phyloP scores from a whole-genome alignment of 1,284 basidiomycete species.

The Vanrija humicola region DNA sequence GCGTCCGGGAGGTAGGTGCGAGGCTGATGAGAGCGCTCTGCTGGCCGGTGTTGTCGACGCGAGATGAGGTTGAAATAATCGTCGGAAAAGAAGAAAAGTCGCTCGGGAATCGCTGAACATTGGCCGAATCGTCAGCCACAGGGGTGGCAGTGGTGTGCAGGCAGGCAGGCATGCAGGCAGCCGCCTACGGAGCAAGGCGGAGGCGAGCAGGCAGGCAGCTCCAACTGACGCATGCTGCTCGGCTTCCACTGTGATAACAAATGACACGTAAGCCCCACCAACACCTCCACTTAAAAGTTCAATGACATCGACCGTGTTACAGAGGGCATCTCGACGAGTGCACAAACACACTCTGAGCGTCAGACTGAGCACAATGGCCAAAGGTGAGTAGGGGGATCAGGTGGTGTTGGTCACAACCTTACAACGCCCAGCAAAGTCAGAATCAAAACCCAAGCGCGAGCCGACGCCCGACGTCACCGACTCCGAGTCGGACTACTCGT shows the following conservation, averaged over 20 bases:
- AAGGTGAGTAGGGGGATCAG: neutral
- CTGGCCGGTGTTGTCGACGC: neutral
- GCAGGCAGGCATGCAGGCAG: no score
- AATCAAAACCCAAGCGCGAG: constrained; percentile 4
- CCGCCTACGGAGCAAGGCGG: no score
- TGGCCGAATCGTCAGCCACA: neutral
- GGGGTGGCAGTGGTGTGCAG: neutral
- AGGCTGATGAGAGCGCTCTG: neutral
- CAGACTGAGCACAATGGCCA: constrained; percentile 3
- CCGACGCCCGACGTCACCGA: constrained; percentile 12
- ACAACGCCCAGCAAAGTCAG: neutral
- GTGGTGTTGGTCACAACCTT: neutral
- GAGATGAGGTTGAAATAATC: neutral
- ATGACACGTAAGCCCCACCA: neutral
- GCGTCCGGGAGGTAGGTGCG: neutral
- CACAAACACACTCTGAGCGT: neutral
- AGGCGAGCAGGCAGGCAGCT: neutral
- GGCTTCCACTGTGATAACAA: neutral
- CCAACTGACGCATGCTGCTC: no score
- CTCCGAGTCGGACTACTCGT: constrained; percentile 32
- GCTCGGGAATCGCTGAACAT: neutral
- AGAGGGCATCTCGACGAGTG: neutral
- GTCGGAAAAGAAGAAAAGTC: constrained; percentile 1
- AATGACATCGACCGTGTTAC: neutral
- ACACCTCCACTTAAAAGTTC: constrained; percentile 17